Percentiles rank a stretch among this genome's conserved stretches.
phyloP scores from a whole-genome alignment of 75 land plant species.

The Isoetes taiwanensis region DNA sequence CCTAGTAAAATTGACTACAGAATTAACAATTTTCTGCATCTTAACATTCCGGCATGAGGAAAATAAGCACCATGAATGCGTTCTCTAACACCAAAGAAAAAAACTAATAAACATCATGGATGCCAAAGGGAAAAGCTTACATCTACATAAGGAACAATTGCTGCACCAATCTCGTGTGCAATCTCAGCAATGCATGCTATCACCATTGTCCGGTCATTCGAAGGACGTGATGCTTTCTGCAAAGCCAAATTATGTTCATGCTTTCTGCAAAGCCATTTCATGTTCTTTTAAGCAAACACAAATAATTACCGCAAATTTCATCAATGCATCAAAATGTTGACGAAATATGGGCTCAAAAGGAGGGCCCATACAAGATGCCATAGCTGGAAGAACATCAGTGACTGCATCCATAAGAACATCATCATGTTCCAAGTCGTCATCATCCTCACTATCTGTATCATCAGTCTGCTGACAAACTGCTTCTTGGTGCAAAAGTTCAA shows the following conservation, averaged over 20 bases:
- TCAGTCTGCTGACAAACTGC: constrained; percentile 65
- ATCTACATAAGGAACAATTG: constrained; percentile 70
- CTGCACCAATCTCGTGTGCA: constrained; percentile 84
- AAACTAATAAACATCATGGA: background rate
- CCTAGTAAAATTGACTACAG: constrained; percentile 19
- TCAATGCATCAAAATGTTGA: constrained; percentile 64
- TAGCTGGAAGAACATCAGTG: constrained; percentile 91
- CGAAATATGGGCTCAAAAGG: constrained; percentile 62
- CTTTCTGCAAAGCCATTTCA: constrained; percentile 52
- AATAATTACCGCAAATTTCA: constrained; percentile 82
- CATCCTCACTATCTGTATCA: constrained; percentile 74
- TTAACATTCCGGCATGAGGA: background rate
- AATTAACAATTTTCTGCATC: background rate
- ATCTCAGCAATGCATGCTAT: constrained; percentile 94
- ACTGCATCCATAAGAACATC: constrained; percentile 97
- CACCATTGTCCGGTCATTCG: constrained; percentile 95
- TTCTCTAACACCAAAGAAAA: too few species aligned
- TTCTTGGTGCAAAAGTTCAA: constrained; percentile 53
- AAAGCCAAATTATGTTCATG: constrained; percentile 11
- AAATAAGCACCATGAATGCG: too few species aligned
- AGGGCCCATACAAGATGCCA: constrained; percentile 86
- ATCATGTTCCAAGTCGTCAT: constrained; percentile 80
- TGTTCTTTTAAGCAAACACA: constrained; percentile 9
- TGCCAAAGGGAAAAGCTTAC: constrained; percentile 29
- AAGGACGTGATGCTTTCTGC: constrained; percentile 71